Base-by-base conservation (phyloP, 805 yeast genomes). In the Yarrowia sp. region DNA sequence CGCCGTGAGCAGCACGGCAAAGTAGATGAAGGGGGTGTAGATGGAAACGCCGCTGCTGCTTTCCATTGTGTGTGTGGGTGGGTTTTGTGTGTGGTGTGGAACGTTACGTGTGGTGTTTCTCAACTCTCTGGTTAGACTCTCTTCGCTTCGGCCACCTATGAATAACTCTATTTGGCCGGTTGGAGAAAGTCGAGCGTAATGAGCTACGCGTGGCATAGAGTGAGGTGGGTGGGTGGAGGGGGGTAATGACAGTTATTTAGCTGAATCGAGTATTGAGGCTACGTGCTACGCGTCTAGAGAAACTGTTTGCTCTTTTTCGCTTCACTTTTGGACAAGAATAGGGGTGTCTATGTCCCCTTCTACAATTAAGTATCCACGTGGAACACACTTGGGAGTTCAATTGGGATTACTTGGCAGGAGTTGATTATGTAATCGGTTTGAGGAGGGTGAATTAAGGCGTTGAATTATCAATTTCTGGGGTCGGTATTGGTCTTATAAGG, bases 21-120 rank as follows among this genome's bases (percentile, higher is more conserved):
- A 87, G 77, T 93, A 93, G 48, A 90, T 79, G 65, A 93, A 75
- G 22, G 97, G 97, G 8, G 95, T 90, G 74, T 81, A 82, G 36
- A 88, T 82, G 5, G 90, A 86, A 69, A 87, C 81, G 68, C 55
- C 55, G 38, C 59, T 53, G 69, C 80, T 80, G 58, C 79, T 77
- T 52, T 78, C 77, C 53, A 75, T 77, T 45, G 71, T 74, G 65
- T 19, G 48, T 46, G 22, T 26, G 32, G 32, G 32, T 26, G 32
- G 32, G 4, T 4, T 38, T 38, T 48, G 46, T 42, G 35, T 14
- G 67, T 26, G 35, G 42, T 10, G 48, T 41, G 36, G 2, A 36
- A 19, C 26, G 43, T 53, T n/a, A 53, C 64, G 64, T 56, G 49
- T 56, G 9, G 14, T 32, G n/a, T 5, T 15, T 12, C 32, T 26